Percentiles rank a stretch among this genome's conserved stretches.
phyloP scores from a whole-genome alignment of 148 eudicot species.

The Heliosperma pusillum region DNA sequence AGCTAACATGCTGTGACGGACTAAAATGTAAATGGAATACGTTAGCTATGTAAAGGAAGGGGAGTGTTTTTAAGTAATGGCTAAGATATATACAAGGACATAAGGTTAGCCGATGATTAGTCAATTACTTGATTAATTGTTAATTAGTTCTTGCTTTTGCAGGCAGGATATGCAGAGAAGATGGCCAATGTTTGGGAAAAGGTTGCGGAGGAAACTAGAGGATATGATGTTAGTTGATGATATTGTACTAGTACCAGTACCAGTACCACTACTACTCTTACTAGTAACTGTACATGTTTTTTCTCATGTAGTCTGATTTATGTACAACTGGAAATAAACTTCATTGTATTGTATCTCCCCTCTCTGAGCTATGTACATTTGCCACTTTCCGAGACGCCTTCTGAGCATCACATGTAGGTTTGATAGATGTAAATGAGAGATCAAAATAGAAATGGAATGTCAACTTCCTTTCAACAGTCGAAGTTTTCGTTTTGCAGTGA shows the following conservation, averaged over 20 bases:
- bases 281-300: constrained; percentile 13
- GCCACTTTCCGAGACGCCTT: not conserved
- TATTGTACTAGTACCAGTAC: constrained; percentile 9
- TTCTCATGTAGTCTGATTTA: constrained; percentile 17
- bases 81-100: no score
- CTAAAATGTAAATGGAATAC: no score
- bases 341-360: not conserved
- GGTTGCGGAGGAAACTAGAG: constrained; percentile 86
- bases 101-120: not conserved
- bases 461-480: no score
- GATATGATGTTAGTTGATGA: constrained; percentile 39
- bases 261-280: no score
- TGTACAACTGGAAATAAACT: constrained; percentile 15
- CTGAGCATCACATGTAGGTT: not conserved
- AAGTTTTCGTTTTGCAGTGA: no score
- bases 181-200: constrained; percentile 84
- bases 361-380: constrained; percentile 18
- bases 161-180: constrained; percentile 98
- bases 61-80: no score
- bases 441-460: no score
- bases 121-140: not conserved
- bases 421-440: no score
- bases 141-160: constrained; percentile 22
- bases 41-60: no score
- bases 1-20: no score